Conservation (phyloP, 2,329 filamentous ascomycete genomes). For the Epichloe brachyelytri region DNA sequence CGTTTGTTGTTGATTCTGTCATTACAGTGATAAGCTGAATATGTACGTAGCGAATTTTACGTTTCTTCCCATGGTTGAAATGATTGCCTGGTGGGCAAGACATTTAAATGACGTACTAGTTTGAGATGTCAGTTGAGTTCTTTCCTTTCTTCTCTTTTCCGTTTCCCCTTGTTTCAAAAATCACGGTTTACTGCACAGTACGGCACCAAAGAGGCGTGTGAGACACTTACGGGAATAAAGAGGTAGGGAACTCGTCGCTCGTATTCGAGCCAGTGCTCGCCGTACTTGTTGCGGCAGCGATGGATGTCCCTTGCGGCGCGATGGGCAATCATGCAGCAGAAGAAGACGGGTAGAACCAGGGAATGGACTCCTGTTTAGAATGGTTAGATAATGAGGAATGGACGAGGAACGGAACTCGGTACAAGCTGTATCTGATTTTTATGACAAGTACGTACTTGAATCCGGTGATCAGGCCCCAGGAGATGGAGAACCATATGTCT, state of each 20-base stretch:
- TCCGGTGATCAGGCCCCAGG: constrained; percentile 39
- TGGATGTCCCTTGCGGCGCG: constrained; percentile 65
- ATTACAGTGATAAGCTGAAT: not conserved
- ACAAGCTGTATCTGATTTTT: not conserved
- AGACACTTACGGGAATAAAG: constrained; percentile 54
- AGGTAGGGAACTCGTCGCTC: constrained; percentile 67
- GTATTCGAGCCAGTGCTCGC: constrained; percentile 70
- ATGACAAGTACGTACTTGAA: constrained; percentile 22
- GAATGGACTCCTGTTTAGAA: constrained; percentile 52
- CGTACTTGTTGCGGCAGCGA: constrained; percentile 68
- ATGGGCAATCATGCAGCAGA: constrained; percentile 68
- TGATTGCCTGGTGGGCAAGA: not conserved
- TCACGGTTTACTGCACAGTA: not conserved
- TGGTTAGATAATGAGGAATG: constrained; percentile 3
- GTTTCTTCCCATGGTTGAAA: not conserved
- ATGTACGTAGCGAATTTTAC: not conserved
- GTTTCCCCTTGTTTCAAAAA: not conserved
- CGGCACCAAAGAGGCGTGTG: not conserved
- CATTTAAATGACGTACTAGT: not conserved
- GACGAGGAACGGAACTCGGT: not conserved
- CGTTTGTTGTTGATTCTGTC: not conserved
- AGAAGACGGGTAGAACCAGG: constrained; percentile 86
- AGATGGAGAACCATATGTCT: constrained; percentile 35
- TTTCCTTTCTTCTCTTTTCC: not conserved
- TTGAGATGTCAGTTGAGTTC: not conserved